Base-by-base conservation (phyloP, 2,329 filamentous ascomycete species). In the Fusarium sp. region DNA sequence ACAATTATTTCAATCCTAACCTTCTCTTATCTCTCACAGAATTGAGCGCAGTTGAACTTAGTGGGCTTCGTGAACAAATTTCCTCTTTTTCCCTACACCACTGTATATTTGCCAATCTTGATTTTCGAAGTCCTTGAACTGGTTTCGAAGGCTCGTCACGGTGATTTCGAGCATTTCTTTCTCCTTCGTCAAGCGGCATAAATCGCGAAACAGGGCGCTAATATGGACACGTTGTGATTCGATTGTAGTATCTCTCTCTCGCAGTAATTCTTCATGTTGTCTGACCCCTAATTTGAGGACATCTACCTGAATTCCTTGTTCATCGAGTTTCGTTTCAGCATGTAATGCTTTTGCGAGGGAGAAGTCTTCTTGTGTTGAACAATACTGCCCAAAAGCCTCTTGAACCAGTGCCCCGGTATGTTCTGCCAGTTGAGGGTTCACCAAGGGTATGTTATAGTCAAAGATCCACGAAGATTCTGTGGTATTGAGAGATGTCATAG, bases 241-340 rank as follows among this genome's bases (percentile, higher is more conserved):
- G 49, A 52, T 52, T 43, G 27, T 52, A 43, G 37, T 13, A 43
- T 52, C 49, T 32, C 49, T 52, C 37, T 52, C 49, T 32, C 49
- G 37, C 15, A 52, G 22, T 35, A 43, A 43, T 33, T 52, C 49
- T 43, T 52, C 40, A 33, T 22, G 1, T 33, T 30, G 49, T 22
- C 32, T 15, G 30, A 25, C 37, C 25, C 32, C 27, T 32, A 52
- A 41, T 43, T 52, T 43, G 49, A 52, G 49, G 49, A 52, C 33
- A 43, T 52, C 25, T n/a, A 52, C 43, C 19, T 33, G 49, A 27
- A 52, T 52, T 35, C 23, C 23, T 23, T 23, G 23, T 23, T 23
- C 23, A 23, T 23, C 23, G 23, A 23, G 23, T 23, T 23, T 23
- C 23, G 23, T 23, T 23, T 23, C 23, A 23, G 23, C 23, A 23